Conservation (phyloP, 2,329 filamentous ascomycete species). For the Xylariaceae sp. region DNA sequence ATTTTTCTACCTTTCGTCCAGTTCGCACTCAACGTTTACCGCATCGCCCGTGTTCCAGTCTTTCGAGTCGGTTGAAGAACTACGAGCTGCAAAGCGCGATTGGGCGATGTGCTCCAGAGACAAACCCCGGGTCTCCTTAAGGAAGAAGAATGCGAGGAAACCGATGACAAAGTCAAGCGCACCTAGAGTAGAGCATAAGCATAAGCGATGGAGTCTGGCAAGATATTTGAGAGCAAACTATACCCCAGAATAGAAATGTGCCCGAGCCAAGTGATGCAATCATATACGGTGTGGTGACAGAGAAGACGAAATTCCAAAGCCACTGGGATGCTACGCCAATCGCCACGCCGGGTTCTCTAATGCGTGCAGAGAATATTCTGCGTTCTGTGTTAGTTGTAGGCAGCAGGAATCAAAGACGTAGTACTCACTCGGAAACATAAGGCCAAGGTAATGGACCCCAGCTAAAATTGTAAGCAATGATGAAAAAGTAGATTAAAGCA, state of each 20-base stretch:
- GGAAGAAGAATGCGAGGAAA: conserved; percentile 46
- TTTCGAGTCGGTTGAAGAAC: conserved; percentile 7
- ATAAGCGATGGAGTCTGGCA: background rate
- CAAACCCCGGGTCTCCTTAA: conserved; percentile 67
- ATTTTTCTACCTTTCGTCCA: background rate
- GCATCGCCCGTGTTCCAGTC: conserved; percentile 8
- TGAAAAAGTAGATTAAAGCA: conserved; percentile 51
- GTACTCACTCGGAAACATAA: conserved; percentile 40
- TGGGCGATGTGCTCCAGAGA: conserved; percentile 55
- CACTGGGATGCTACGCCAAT: conserved; percentile 45
- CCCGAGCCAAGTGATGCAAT: conserved; percentile 44
- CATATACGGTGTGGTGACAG: conserved; percentile 46
- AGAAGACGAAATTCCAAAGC: conserved; percentile 48
- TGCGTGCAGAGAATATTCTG: conserved; percentile 44
- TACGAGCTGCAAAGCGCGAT: conserved; percentile 23
- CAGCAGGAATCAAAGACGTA: background rate
- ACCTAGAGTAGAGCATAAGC: conserved; percentile 10
- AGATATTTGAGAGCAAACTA: background rate
- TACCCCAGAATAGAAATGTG: conserved; percentile 44
- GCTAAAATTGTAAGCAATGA: conserved; percentile 47
- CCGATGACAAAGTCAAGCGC: conserved; percentile 41
- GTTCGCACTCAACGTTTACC: conserved; percentile 8
- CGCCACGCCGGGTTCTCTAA: conserved; percentile 45
- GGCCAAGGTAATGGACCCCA: conserved; percentile 51
- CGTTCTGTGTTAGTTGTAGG: conserved; percentile 8